Evolutionary conservation across 805 yeast species (phyloP).

Genomic region (Myxozyma neglecta): DNA sequence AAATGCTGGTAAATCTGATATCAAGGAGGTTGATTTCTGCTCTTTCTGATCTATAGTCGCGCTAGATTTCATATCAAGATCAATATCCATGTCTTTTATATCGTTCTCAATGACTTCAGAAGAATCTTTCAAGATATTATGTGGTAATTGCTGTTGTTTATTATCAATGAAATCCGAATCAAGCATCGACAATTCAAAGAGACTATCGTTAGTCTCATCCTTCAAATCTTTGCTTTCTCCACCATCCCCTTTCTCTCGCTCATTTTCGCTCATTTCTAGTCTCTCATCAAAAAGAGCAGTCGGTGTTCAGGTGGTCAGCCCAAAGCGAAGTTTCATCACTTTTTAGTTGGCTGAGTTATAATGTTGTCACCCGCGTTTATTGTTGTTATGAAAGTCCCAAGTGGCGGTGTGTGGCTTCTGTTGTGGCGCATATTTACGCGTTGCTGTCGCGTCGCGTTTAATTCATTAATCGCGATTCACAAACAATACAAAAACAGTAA

Average conservation of each 20-base stretch:
- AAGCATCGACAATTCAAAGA: slow-evolving; percentile 2
- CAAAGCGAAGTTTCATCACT: not conserved
- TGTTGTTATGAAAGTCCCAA: not conserved
- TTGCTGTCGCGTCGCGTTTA: not conserved
- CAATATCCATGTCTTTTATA: not conserved
- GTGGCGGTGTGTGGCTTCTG: not conserved
- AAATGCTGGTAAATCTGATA: not conserved
- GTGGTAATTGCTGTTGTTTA: not conserved
- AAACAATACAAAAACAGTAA: too few species aligned
- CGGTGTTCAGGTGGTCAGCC: not conserved
- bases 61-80: not conserved
- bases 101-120: not conserved
- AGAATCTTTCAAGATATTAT: not conserved
- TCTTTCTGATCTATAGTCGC: not conserved
- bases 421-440: too few species aligned
- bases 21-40: not conserved
- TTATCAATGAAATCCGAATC: not conserved
- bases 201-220: not conserved
- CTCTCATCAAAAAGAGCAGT: not conserved
- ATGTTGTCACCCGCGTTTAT: not conserved
- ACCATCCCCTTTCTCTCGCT: not conserved
- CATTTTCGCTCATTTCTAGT: not conserved
- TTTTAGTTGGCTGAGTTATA: not conserved
- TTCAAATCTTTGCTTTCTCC: not conserved
- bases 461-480: not conserved